phyloP scores from a whole-genome alignment of 192 early-diverging fungal species.

The Geosiphon pyriformis region DNA sequence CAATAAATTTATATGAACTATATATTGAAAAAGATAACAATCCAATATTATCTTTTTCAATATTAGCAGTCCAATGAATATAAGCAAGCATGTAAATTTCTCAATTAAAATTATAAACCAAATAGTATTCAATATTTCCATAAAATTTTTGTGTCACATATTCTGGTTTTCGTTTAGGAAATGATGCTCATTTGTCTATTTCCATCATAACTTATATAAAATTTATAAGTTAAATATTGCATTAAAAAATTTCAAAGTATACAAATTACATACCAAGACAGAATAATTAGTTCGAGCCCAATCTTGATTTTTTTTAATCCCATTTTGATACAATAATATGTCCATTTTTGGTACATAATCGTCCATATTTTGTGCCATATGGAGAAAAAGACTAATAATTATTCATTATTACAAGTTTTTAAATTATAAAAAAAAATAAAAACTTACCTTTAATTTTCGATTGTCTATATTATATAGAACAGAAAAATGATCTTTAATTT shows the following conservation, averaged over 20 bases:
- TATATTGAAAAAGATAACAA: not conserved
- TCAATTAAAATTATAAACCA: not conserved
- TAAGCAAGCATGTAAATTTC: constrained; percentile 1
- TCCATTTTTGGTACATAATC: not conserved
- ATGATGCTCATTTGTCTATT: not conserved
- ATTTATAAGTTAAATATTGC: too few species aligned
- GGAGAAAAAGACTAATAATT: not conserved
- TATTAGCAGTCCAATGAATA: not conserved
- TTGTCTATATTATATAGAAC: not conserved
- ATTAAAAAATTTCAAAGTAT: too few species aligned
- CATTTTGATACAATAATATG: not conserved
- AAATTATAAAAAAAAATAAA: not conserved
- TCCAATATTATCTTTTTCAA: not conserved
- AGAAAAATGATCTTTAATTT: constrained; percentile 6
- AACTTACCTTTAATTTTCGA: not conserved
- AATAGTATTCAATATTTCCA: constrained; percentile 7
- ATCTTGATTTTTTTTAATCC: not conserved
- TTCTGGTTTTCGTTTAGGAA: not conserved
- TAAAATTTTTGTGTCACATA: not conserved
- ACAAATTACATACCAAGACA: not conserved
- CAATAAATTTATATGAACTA: not conserved
- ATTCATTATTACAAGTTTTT: too few species aligned
- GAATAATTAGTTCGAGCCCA: not conserved
- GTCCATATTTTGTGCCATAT: not conserved
- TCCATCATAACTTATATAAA: not conserved